Percentiles rank a stretch among this genome's conserved stretches.
phyloP scores from a whole-genome alignment of 192 early-diverging fungal genomes.

The Phycomyces nitens region DNA sequence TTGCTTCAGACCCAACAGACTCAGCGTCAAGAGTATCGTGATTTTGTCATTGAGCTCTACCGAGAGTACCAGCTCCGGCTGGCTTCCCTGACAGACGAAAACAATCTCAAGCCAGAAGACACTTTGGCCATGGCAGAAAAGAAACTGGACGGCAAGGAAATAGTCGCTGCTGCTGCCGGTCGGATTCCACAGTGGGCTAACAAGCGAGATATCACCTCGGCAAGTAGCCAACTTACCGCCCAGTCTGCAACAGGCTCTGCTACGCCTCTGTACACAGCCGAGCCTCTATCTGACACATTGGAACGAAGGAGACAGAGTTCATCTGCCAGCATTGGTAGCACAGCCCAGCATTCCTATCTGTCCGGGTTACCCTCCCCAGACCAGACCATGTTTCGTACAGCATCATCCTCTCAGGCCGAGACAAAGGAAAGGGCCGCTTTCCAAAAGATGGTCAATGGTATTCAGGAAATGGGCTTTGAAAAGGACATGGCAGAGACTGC shows the following conservation, averaged over 20 bases:
- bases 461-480: conserved; percentile 69
- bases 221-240: not conserved
- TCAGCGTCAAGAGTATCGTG: conserved; percentile 52
- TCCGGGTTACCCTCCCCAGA: not conserved
- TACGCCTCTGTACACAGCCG: not conserved
- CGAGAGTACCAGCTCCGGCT: conserved; percentile 41
- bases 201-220: not conserved
- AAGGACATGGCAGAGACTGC: conserved; percentile 59
- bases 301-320: not conserved
- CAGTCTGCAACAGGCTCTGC: not conserved
- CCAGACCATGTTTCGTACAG: no score
- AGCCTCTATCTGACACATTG: not conserved
- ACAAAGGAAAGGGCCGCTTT: no score
- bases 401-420: no score
- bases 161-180: conserved; percentile 41
- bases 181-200: conserved; percentile 10
- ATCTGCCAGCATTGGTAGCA: not conserved
- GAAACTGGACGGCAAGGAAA: conserved; percentile 50
- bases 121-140: conserved; percentile 6
- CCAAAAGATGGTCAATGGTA: conserved; percentile 32
- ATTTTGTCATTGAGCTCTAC: conserved; percentile 54
- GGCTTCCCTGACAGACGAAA: conserved; percentile 5
- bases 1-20: conserved; percentile 43
- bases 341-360: not conserved
- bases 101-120: not conserved